Conservation (phyloP, 805 yeast genomes). For the Schwanniomyces yamadae region DNA sequence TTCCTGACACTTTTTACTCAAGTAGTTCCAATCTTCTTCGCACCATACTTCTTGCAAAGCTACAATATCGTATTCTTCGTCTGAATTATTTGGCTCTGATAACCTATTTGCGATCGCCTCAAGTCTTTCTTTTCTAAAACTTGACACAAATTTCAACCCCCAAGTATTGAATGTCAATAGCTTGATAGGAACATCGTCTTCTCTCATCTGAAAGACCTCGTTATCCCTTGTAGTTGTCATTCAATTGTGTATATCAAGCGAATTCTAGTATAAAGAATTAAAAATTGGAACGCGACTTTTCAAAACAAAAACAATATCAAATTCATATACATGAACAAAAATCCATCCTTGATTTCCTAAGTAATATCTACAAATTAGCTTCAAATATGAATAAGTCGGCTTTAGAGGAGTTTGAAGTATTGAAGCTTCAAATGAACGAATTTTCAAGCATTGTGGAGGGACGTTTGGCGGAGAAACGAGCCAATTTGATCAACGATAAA, state of each 20-base stretch:
- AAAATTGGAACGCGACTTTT: too few species aligned
- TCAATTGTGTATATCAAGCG: too few species aligned
- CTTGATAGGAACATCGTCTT: conserved; percentile 26
- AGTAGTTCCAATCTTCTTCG: conserved; percentile 73
- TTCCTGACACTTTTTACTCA: conserved; percentile 44
- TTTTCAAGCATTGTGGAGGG: conserved; percentile 38
- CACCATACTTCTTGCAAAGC: conserved; percentile 97
- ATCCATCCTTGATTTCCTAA: too few species aligned
- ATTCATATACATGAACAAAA: too few species aligned
- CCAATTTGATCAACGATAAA: conserved; percentile 29
- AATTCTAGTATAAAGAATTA: too few species aligned
- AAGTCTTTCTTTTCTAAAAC: conserved; percentile 61
- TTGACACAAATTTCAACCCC: conserved; percentile 90
- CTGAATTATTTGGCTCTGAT: conserved; percentile 28
- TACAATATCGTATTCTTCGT: conserved; percentile 67
- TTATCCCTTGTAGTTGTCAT: too few species aligned
- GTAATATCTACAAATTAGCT: too few species aligned
- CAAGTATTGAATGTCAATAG: conserved; percentile 76
- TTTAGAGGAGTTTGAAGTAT: conserved; percentile 33
- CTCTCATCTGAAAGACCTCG: too few species aligned
- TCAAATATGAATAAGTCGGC: conserved; percentile 7
- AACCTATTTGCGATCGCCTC: conserved; percentile 70
- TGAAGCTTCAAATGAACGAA: conserved; percentile 36
- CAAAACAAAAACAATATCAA: too few species aligned
- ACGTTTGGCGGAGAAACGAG: conserved; percentile 31